Conservation (phyloP, 176 grass and related monocot species). For the Musa beccarii region DNA sequence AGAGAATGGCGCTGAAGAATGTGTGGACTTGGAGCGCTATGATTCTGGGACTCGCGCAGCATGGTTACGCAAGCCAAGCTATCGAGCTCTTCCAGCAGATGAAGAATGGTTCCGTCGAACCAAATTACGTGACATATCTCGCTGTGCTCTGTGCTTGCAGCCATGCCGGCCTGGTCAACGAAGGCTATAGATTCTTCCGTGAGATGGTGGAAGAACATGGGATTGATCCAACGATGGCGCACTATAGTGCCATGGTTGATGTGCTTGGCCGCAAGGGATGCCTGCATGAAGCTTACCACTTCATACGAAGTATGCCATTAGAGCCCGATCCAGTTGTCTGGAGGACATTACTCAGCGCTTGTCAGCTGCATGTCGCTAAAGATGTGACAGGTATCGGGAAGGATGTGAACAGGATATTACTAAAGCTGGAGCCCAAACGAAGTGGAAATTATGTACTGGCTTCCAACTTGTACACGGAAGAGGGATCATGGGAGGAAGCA, state of each 20-base stretch:
- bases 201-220: slow-evolving; percentile 37
- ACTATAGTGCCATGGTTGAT: slow-evolving; percentile 59
- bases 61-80: slow-evolving; percentile 24
- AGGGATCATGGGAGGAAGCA: slow-evolving; percentile 42
- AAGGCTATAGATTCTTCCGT: slow-evolving; percentile 32
- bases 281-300: slow-evolving; percentile 45
- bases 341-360: slow-evolving; percentile 44
- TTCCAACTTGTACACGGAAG: slow-evolving; percentile 35
- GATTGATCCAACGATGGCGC: slow-evolving; percentile 42
- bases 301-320: slow-evolving; percentile 28
- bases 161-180: slow-evolving; percentile 36
- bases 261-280: slow-evolving; percentile 31
- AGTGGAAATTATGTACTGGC: slow-evolving; percentile 46
- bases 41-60: slow-evolving; percentile 47
- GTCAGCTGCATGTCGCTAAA: slow-evolving; percentile 44
- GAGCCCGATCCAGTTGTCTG: slow-evolving; percentile 36
- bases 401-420: slow-evolving; percentile 36
- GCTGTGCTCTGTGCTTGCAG: slow-evolving; percentile 41
- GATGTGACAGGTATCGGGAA: slow-evolving; percentile 24
- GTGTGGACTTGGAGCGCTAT: slow-evolving; percentile 62
- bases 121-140: slow-evolving; percentile 53
- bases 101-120: slow-evolving; percentile 14
- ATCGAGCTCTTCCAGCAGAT: slow-evolving; percentile 37
- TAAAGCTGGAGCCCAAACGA: slow-evolving; percentile 38
- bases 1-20: slow-evolving; percentile 27